Evolutionary conservation across 805 yeast genomes (phyloP).

Genomic region (Metschnikowia peoriensis): DNA sequence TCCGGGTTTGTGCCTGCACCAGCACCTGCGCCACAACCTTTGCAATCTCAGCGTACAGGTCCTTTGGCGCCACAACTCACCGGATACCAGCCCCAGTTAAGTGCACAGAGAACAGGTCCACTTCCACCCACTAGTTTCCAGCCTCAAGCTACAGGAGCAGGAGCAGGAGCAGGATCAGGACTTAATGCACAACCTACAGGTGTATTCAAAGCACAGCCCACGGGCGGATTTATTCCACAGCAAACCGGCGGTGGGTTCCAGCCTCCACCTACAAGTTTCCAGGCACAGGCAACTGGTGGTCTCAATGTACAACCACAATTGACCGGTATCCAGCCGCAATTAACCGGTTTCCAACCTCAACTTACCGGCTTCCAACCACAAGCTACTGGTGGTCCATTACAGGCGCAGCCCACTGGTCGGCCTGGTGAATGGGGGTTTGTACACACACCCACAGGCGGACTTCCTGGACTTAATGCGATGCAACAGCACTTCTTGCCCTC

Average conservation of each 20-base stretch:
- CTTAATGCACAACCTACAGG: not conserved
- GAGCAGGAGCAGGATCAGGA: not conserved
- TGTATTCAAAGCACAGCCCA: slow-evolving; percentile 7
- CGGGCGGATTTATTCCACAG: slow-evolving; percentile 23
- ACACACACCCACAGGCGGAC: slow-evolving; percentile 63
- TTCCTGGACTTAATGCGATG: slow-evolving; percentile 69
- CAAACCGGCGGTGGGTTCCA: slow-evolving; percentile 17
- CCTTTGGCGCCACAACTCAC: slow-evolving; percentile 26
- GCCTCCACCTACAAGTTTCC: slow-evolving; percentile 11
- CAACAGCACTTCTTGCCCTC: slow-evolving; percentile 65
- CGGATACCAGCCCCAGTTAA: slow-evolving; percentile 14
- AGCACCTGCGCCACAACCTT: slow-evolving; percentile 34
- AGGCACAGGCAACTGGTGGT: slow-evolving; percentile 18
- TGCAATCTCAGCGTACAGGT: slow-evolving; percentile 37
- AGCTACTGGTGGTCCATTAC: slow-evolving; percentile 24
- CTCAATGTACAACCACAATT: slow-evolving; percentile 19
- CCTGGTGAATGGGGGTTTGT: slow-evolving; percentile 85
- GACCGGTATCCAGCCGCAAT: slow-evolving; percentile 42
- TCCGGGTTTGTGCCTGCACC: slow-evolving; percentile 54
- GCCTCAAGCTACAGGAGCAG: not conserved
- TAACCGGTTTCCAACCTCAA: slow-evolving; percentile 18
- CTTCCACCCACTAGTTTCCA: slow-evolving; percentile 16
- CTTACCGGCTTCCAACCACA: slow-evolving; percentile 6
- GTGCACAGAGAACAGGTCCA: slow-evolving; percentile 19
- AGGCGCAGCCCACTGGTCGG: slow-evolving; percentile 58